Conservation (phyloP, 139 green algal species). For the Micractinium conductrix region DNA sequence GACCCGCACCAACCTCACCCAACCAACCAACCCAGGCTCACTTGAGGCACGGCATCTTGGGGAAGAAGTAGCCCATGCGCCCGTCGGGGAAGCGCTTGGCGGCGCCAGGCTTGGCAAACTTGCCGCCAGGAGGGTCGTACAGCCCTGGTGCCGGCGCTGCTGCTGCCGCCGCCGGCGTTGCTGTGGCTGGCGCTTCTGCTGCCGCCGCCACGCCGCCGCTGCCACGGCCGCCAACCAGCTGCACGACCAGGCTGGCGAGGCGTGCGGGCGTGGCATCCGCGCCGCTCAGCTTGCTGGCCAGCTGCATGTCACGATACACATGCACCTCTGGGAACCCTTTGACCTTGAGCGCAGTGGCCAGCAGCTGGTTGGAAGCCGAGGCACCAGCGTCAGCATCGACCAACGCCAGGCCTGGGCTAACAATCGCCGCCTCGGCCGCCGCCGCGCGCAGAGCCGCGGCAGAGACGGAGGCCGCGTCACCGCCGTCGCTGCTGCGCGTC, state of each 20-base stretch:
- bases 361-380: slow-evolving; percentile 50
- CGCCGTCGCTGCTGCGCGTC: slow-evolving; percentile 26
- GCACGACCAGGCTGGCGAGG: slow-evolving; percentile 8
- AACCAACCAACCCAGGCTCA: background rate
- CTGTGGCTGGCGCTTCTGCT: background rate
- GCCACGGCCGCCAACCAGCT: background rate
- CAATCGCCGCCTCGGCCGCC: background rate
- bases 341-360: slow-evolving; percentile 61
- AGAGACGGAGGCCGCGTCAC: no score
- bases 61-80: slow-evolving; percentile 43
- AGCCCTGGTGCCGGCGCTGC: background rate
- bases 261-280: background rate
- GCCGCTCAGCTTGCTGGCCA: slow-evolving; percentile 24
- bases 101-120: slow-evolving; percentile 55
- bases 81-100: slow-evolving; percentile 34
- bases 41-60: slow-evolving; percentile 56
- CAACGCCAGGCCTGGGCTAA: background rate
- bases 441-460: slow-evolving; percentile 20
- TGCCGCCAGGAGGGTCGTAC: slow-evolving; percentile 52
- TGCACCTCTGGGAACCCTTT: slow-evolving; percentile 40
- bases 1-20: background rate
- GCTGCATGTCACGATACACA: slow-evolving; percentile 64
- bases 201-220: background rate
- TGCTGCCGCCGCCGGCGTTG: background rate
- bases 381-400: slow-evolving; percentile 36